Evolutionary conservation across 208 protist species (phyloP).

Genomic region (Porcisia hertigi): DNA sequence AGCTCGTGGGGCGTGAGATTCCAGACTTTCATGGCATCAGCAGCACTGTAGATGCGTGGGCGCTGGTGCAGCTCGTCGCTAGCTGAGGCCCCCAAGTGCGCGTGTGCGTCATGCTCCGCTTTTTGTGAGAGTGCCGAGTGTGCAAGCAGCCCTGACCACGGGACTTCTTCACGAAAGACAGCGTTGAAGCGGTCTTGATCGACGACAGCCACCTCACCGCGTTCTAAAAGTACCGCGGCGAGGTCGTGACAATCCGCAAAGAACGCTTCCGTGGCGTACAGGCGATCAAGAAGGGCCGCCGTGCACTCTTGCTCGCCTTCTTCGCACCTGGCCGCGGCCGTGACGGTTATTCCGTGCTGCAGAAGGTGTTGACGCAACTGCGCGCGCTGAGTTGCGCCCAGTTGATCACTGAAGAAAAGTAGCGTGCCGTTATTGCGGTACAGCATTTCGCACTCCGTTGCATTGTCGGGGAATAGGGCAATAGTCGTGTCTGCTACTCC

Average conservation of each 20-base stretch:
- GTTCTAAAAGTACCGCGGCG: conserved; percentile 9
- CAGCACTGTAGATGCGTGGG: conserved; percentile 24
- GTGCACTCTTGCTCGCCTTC: conserved; percentile 33
- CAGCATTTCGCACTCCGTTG: conserved; percentile 2
- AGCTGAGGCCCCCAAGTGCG: not conserved
- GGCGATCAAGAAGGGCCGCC: conserved; percentile 27
- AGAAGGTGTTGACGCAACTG: conserved; percentile 18
- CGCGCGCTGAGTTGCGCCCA: conserved; percentile 9
- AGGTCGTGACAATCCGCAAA: conserved; percentile 16
- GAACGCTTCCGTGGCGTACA: conserved; percentile 17
- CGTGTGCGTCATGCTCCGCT: not conserved
- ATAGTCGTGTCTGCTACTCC: not conserved
- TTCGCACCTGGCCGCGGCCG: not conserved
- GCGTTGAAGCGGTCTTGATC: conserved; percentile 33
- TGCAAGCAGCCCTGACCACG: conserved; percentile 16
- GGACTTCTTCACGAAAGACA: conserved; percentile 26
- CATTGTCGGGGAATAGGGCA: not conserved
- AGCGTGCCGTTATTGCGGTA: conserved; percentile 29
- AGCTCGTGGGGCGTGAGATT: conserved; percentile 12
- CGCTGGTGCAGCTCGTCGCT: not conserved
- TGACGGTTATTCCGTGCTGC: conserved; percentile 17
- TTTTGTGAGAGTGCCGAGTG: not conserved
- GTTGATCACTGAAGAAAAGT: conserved; percentile 22
- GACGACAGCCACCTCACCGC: conserved; percentile 2
- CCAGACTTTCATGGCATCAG: conserved; percentile 30